A percentile compares a stretch with the other conserved stretches of the same genome.
phyloP scores from a whole-genome alignment of 768 basidiomycete genomes.

The Glaciozyma martinii region DNA sequence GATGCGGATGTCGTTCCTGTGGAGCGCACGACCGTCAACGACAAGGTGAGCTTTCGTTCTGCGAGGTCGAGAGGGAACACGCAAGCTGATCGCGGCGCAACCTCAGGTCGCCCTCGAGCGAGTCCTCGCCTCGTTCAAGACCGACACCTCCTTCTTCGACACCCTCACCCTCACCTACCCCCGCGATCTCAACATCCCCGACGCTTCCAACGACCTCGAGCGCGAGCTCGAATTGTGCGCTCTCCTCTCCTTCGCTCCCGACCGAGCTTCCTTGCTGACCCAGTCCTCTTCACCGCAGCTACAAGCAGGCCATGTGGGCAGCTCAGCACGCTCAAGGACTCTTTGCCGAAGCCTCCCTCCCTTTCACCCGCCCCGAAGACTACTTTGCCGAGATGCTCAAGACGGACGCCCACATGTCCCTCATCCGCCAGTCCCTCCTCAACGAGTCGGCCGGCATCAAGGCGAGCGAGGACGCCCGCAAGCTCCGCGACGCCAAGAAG shows the following conservation, averaged over 20 bases:
- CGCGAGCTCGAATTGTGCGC: constrained; percentile 92
- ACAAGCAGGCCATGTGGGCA: constrained; percentile 84
- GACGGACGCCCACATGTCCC: constrained; percentile 93
- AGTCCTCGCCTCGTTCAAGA: constrained; percentile 53
- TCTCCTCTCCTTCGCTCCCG: background rate
- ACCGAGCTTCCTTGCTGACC: background rate
- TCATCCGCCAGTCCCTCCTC: constrained; percentile 77
- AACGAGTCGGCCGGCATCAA: constrained; percentile 84
- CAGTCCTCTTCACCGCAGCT: constrained; percentile 47
- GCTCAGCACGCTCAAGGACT: constrained; percentile 70
- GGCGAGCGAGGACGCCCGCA: constrained; percentile 80
- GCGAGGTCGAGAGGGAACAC: background rate
- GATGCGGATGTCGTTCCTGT: constrained; percentile 32
- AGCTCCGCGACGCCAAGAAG: constrained; percentile 91
- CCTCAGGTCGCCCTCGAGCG: constrained; percentile 64
- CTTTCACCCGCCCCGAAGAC: constrained; percentile 84
- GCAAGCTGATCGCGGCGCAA: background rate
- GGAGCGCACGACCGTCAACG: constrained; percentile 26
- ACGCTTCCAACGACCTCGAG: constrained; percentile 79
- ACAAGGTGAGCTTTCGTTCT: constrained; percentile 19
- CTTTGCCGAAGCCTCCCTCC: constrained; percentile 42
- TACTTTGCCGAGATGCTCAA: constrained; percentile 99
- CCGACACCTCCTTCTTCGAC: constrained; percentile 43
- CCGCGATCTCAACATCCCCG: constrained; percentile 55
- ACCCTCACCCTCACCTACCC: constrained; percentile 66